Percentiles rank a stretch among this genome's conserved stretches.
These are phyloP conservation scores for Endogone sp. DNA, from an alignment of 192 early-diverging fungal species.

Conservation along the genomic window DNA sequence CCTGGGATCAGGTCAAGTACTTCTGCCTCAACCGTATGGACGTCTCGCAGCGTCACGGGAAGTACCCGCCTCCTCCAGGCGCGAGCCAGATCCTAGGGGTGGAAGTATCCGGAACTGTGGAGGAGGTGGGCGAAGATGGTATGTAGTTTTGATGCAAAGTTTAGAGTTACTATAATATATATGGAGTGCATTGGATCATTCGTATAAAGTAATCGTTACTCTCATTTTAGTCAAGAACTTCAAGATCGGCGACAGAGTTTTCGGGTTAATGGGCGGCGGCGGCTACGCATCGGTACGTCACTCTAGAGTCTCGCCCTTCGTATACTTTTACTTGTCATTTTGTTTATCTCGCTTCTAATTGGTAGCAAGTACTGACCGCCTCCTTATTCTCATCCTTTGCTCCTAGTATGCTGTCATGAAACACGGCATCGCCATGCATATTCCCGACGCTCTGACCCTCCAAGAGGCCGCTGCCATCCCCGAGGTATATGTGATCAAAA, in stretches of 20 bases:
- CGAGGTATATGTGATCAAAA: conserved; percentile 71
- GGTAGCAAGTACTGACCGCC: too few species aligned
- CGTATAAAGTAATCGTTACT: background rate
- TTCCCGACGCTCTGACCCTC: conserved; percentile 49
- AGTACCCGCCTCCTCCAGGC: conserved; percentile 60
- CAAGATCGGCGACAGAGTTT: conserved; percentile 64
- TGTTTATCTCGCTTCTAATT: too few species aligned
- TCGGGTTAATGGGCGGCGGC: conserved; percentile 72
- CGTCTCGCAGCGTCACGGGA: conserved; percentile 65
- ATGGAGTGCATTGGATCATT: background rate
- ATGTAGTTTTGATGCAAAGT: background rate
- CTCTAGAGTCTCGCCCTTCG: too few species aligned
- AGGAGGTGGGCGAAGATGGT: conserved; percentile 36
- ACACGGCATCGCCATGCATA: conserved; percentile 51
- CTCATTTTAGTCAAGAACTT: conserved; percentile 32
- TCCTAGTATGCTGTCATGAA: conserved; percentile 64
- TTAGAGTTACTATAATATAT: background rate
- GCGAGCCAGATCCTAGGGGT: conserved; percentile 69
- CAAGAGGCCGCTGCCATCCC: conserved; percentile 68
- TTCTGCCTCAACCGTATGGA: conserved; percentile 81
- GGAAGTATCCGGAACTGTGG: conserved; percentile 66
- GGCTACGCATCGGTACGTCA: conserved; percentile 64
- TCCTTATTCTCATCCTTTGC: too few species aligned
- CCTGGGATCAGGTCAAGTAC: conserved; percentile 30
- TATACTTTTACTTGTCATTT: too few species aligned